Evolutionary conservation across 495 filamentous ascomycete genomes (phyloP).

Genomic region (Aspergillus heteromorphus): DNA sequence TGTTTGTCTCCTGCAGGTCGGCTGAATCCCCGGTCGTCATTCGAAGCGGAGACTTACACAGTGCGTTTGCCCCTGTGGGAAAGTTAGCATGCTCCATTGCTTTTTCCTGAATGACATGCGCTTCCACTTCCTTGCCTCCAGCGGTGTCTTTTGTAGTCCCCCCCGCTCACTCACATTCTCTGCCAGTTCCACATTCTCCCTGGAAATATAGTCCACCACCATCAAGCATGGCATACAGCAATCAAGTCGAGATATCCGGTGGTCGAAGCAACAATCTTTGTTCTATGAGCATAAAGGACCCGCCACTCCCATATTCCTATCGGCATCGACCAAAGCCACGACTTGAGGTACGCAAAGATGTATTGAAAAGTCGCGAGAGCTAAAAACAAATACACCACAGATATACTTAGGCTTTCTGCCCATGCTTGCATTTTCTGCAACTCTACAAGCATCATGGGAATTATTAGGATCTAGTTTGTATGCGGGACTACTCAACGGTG

Average conservation of each 20-base stretch:
- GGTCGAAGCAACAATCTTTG: not conserved
- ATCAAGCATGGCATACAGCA: not conserved
- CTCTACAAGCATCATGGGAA: constrained; percentile 3
- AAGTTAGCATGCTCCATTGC: not conserved
- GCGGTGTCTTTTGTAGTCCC: not conserved
- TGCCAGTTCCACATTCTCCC: not conserved
- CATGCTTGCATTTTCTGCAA: constrained; percentile 2
- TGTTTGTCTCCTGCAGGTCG: not conserved
- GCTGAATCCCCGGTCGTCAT: not conserved
- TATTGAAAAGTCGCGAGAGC: not conserved
- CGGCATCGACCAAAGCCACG: not conserved
- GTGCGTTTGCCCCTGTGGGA: not conserved
- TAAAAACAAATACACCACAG: not conserved
- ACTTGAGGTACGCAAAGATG: not conserved
- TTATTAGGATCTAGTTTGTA: not conserved
- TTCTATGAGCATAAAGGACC: not conserved
- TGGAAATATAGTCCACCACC: too few species aligned
- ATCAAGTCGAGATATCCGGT: not conserved
- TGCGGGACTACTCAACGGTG: not conserved
- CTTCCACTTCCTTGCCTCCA: not conserved
- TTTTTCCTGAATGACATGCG: not conserved
- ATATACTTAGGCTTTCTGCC: not conserved
- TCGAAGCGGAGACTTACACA: not conserved
- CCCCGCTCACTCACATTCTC: not conserved
- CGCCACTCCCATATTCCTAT: not conserved